These are phyloP conservation scores for Lunasporangiospora selenospora DNA, from an alignment of 192 early-diverging fungal species.

Conservation along the genomic window DNA sequence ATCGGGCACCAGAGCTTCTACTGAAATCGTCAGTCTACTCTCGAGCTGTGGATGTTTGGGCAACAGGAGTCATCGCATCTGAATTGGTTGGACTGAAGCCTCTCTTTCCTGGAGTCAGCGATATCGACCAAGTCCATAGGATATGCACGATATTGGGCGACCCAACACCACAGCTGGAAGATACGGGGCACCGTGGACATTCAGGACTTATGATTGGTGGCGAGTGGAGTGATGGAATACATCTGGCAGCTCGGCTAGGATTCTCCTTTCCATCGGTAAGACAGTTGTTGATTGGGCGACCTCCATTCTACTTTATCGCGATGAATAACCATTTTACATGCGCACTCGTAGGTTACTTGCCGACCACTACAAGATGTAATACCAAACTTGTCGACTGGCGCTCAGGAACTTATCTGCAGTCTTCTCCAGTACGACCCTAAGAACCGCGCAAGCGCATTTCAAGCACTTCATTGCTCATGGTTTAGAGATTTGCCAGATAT, in stretches of 20 bases:
- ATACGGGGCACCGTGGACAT: neutral
- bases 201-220: constrained; percentile 41
- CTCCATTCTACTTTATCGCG: neutral
- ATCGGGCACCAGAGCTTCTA: constrained; percentile 95
- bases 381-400: constrained; percentile 59
- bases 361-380: constrained; percentile 65
- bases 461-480: constrained; percentile 71
- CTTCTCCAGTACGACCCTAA: constrained; percentile 84
- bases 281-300: neutral
- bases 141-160: constrained; percentile 86
- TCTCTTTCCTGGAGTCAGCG: constrained; percentile 91
- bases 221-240: constrained; percentile 77
- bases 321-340: neutral
- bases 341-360: constrained; percentile 43
- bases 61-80: constrained; percentile 89
- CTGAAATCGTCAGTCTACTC: constrained; percentile 84
- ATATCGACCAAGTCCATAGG: constrained; percentile 91
- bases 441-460: constrained; percentile 72
- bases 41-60: constrained; percentile 97
- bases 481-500: constrained; percentile 49
- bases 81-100: constrained; percentile 90
- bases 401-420: constrained; percentile 70
- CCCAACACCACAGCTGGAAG: constrained; percentile 50
- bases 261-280: constrained; percentile 65
- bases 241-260: constrained; percentile 72